Evolutionary conservation across 2,329 filamentous ascomycete genomes (phyloP), one percentile per base, ranked within the genome.

Genomic region (Bretziella fagacearum): DNA sequence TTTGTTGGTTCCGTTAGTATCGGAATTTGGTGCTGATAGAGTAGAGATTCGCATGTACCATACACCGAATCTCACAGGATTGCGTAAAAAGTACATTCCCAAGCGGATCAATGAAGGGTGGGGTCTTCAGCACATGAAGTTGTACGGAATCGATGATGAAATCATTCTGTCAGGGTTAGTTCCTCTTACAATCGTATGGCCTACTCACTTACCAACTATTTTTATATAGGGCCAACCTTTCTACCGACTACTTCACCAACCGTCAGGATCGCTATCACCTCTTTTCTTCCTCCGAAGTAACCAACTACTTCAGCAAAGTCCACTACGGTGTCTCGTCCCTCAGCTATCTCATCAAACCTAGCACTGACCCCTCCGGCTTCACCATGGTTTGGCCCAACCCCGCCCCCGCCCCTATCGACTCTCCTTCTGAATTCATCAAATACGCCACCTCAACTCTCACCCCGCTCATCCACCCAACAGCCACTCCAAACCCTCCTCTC

Each of bases 61-160:
- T 62, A 98, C 91, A 1, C 91, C 91, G 0, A 98, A 98, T 57
- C 64, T 98, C 53, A 93, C 84, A 2, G 91, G 91, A 0, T 55
- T 93, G 49, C 75, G 80, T 44, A 96, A 96, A 64, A 78, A 79
- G 56, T 68, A 83, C 54, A 75, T 96, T 2, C 91, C 91, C 0
- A 84, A 77, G 58, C 73, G 91, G 17, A 89, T 98, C 59, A 98
- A 98, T 55, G 91, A 98, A 64, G 91, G 91, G 15, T 98, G 91
- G 91, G 91, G 91, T 1, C 64, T 98, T 52, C 91, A 98, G 60
- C 91, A 98, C 59, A 98, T 98, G 89, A 98, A 98, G 69, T 69
- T 98, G 0, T 98, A 98, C 56, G 91, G 91, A 0, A 68, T 94
- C 18, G 91, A 98, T 56, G 86, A 98, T 57, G 86, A 94, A 61